Conservation (phyloP, 2,329 filamentous ascomycete genomes). For the Monosporascus sp. region DNA sequence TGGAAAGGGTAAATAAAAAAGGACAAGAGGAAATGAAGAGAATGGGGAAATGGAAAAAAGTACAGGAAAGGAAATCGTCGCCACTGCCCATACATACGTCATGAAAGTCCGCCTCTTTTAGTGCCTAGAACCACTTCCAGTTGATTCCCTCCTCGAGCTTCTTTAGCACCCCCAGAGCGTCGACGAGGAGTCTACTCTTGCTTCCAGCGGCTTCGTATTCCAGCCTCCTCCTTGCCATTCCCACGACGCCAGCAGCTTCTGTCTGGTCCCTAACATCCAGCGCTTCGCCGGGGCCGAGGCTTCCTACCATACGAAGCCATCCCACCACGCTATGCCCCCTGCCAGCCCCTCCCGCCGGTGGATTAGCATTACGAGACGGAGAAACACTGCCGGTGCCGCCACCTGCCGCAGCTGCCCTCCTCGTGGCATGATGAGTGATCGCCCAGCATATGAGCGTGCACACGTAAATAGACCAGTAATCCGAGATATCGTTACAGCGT, state of each 20-base stretch:
- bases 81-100: too few species aligned
- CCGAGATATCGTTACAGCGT: constrained; percentile 51
- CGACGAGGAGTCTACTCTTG: constrained; percentile 44
- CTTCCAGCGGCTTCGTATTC: constrained; percentile 44
- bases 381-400: constrained; percentile 5
- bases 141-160: constrained; percentile 42
- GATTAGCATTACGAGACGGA: constrained; percentile 15
- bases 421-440: constrained; percentile 33
- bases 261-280: constrained; percentile 31
- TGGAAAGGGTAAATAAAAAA: constrained; percentile 7
- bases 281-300: constrained; percentile 33
- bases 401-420: constrained; percentile 6
- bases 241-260: constrained; percentile 42
- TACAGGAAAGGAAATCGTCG: too few species aligned
- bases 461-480: constrained; percentile 72
- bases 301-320: constrained; percentile 34
- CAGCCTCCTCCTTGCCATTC: constrained; percentile 40
- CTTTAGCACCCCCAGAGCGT: constrained; percentile 47
- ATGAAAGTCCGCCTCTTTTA: too few species aligned
- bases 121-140: constrained; percentile 35
- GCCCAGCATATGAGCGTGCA: constrained; percentile 57
- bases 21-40: constrained; percentile 8
- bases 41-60: constrained; percentile 1
- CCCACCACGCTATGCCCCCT: constrained; percentile 31
- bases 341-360: constrained; percentile 20